Evolutionary conservation across 2,329 filamentous ascomycete genomes (phyloP), one percentile per base, ranked within the genome.

Genomic region (Epicoccum sorghinum): DNA sequence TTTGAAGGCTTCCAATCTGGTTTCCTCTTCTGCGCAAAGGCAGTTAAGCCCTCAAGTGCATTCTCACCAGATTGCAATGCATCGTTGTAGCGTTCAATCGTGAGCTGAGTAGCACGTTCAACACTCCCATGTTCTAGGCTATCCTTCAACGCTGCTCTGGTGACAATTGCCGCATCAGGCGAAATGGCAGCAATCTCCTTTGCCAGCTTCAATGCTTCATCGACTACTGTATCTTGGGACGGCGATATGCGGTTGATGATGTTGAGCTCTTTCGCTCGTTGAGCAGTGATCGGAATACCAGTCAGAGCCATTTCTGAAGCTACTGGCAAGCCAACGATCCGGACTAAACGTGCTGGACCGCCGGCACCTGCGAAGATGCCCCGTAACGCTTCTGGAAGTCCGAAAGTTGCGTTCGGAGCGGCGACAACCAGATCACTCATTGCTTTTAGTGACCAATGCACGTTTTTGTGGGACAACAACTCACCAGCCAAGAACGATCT

Each of bases 291-390:
- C 13, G 72, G 71, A 6, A 75, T 71, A 4, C 80, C 81, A 0
- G 81, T 80, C 27, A 83, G 67, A 4, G 78, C 80, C 48, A 83
- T 76, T 57, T 83, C 81, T 12, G 75, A 76, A 2, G 80, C 80
- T 10, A 80, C 63, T 14, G 80, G 81, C 47, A 82, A 68, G 30
- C 81, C 78, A 18, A 77, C 69, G 4, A 74, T 80, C 27, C 80
- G 77, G 3, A 82, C 79, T 7, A 83, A 71, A 14, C 82, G 77
- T 3, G 82, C 77, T 7, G 83, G 75, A 8, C 80, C 81, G 4
- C 82, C 82, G 1, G 80, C 82, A 4, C 74, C 80, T 1, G 82
- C 80, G 32, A 78, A 82, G 29, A 85, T 77, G n/a, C 82, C 82
- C 14, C 82, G 77, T 49, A 79, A 77, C 3, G 79, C 82, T 68